Evolutionary conservation across 768 basidiomycete genomes (phyloP), one percentile per base, ranked within the genome.

Genomic region (Chalciporus sphaerocephalus): DNA sequence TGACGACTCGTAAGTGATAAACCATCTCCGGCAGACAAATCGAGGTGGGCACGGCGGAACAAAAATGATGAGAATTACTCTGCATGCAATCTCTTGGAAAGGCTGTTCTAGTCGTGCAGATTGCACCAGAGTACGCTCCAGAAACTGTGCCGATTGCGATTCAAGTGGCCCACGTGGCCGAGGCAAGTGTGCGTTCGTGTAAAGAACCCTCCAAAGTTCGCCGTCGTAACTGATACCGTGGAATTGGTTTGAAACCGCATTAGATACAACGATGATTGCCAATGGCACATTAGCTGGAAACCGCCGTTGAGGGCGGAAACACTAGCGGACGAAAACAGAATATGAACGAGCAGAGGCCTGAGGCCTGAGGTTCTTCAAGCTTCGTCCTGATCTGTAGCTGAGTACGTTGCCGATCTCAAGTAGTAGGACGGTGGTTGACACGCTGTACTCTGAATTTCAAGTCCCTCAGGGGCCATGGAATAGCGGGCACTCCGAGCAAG

Each of bases 161-260:
- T 40, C 35, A 12, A 58, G 57, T n/a, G 57, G 57, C 9, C 57
- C 57, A n/a, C 54, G 40, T 13, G 57, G 57, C 4, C 57, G 57
- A 24, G 48, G 54, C 16, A 58, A 32, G 27, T 35, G 15, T 21
- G 57, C 56, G 9, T 25, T 46, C 37, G 45, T 15, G 23, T 58
- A 58, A 5, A 58, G 35, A n/a, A 38, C 7, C 35, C 51, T 53
- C 57, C 57, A 58, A 2, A 58, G 28, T 1, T 47, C 44, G 12
- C 44, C 46, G 37, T 58, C 57, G n/a, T 38, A 40, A 25, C 51
- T 49, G 47, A 58, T 32, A 15, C 23, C 16, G 35, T 46, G 33
- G 46, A 54, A 51, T 28, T 51, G 49, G 35, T 34, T 59, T 20
- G 55, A 59, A 7, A 59, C 55, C 58, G n/a, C n/a, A n/a, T n/a